Conservation (phyloP, 192 early-diverging fungal genomes). For the Coemansia sp. region DNA sequence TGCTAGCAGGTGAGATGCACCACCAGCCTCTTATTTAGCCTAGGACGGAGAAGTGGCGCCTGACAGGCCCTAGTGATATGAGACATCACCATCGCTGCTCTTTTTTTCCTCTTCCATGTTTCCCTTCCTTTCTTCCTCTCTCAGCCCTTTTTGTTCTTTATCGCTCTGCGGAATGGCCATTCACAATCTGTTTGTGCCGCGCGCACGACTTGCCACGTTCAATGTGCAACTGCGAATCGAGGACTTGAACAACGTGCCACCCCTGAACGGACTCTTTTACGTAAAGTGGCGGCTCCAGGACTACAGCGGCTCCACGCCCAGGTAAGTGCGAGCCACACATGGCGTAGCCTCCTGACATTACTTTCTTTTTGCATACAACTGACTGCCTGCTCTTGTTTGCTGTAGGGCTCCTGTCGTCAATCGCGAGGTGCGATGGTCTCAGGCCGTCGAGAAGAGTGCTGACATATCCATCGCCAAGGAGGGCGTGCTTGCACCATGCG, state of each 20-base stretch:
- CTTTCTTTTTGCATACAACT: neutral
- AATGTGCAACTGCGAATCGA: constrained; percentile 62
- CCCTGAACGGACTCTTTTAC: constrained; percentile 77
- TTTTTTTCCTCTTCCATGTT: neutral
- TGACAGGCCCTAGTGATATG: neutral
- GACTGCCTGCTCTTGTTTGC: neutral
- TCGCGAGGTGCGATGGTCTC: constrained; percentile 66
- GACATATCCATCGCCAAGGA: constrained; percentile 74
- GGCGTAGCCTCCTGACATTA: neutral
- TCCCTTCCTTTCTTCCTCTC: neutral
- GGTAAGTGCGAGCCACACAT: constrained; percentile 10
- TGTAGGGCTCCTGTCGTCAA: constrained; percentile 51
- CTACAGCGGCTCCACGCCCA: constrained; percentile 40
- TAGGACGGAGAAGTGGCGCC: constrained; percentile 1
- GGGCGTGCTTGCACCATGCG: constrained; percentile 71
- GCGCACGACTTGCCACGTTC: constrained; percentile 69
- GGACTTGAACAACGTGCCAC: constrained; percentile 81
- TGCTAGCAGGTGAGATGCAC: neutral
- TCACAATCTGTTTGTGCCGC: constrained; percentile 69
- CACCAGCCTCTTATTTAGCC: neutral
- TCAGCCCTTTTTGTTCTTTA: neutral
- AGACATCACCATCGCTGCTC: neutral
- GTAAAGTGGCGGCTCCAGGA: constrained; percentile 70
- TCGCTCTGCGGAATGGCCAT: constrained; percentile 41
- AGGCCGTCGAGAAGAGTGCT: constrained; percentile 53